phyloP scores from a whole-genome alignment of 495 filamentous ascomycete genomes.

The Penicillium maclennaniae region DNA sequence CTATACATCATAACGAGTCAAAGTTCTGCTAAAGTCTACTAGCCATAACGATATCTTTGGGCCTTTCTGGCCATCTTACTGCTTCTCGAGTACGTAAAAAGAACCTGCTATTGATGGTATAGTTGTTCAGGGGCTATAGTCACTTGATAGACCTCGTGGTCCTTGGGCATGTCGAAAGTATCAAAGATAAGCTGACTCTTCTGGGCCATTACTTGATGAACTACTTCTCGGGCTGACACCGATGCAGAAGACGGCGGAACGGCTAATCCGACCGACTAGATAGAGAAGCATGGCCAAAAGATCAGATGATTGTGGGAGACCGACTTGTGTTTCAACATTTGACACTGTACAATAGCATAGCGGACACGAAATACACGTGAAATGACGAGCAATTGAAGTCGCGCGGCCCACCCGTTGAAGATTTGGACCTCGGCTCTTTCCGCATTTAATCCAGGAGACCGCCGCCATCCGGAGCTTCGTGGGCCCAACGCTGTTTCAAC shows the following conservation, averaged over 20 bases:
- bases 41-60: constrained; percentile 16
- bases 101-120: too few relatives aligned
- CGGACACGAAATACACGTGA: not conserved
- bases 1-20: too few relatives aligned
- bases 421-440: constrained; percentile 23
- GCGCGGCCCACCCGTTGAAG: not conserved
- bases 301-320: not conserved
- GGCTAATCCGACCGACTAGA: not conserved
- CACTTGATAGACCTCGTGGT: constrained; percentile 31
- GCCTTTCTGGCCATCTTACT: constrained; percentile 18
- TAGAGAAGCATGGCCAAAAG: not conserved
- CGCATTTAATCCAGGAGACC: constrained; percentile 10
- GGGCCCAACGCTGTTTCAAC: not conserved
- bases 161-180: constrained; percentile 15
- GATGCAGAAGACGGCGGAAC: constrained; percentile 8
- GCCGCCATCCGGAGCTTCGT: constrained; percentile 7
- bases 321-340: not conserved
- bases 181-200: not conserved
- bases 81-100: constrained; percentile 22
- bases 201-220: constrained; percentile 33
- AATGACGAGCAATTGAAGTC: not conserved
- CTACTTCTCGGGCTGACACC: constrained; percentile 14
- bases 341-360: not conserved
- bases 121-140: too few relatives aligned
- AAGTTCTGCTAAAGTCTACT: too few relatives aligned